phyloP scores from a whole-genome alignment of 257 asterid genomes.

The Agastache rugosa region DNA sequence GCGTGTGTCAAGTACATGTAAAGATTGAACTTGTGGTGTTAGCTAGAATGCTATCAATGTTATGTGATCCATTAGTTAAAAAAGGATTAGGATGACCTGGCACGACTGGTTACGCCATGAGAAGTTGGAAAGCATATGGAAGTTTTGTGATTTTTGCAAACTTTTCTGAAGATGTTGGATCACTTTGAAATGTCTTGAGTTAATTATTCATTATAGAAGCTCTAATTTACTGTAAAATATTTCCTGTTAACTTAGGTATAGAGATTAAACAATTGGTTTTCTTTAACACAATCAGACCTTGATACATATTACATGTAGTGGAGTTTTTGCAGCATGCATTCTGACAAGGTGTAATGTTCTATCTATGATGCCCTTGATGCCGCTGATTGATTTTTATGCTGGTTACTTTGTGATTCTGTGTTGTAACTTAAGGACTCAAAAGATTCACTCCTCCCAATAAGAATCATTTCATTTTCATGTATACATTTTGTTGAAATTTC shows the following conservation, averaged over 20 bases:
- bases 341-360: slow-evolving; percentile 7
- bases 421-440: not conserved
- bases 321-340: slow-evolving; percentile 10
- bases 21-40: too few relatives aligned
- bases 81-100: too few relatives aligned
- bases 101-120: too few relatives aligned
- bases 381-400: not conserved
- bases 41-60: too few relatives aligned
- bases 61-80: too few relatives aligned
- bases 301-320: not conserved
- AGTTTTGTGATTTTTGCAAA: slow-evolving; percentile 2
- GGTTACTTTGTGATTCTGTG: slow-evolving; percentile 20
- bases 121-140: slow-evolving; percentile 6
- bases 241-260: not conserved
- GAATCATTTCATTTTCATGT: not conserved
- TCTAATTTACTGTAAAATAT: not conserved
- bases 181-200: slow-evolving; percentile 5
- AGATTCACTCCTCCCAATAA: not conserved
- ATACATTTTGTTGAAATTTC: slow-evolving; percentile 9
- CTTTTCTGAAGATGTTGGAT: not conserved
- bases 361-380: slow-evolving; percentile 9
- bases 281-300: not conserved
- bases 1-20: too few relatives aligned
- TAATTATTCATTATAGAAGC: not conserved
- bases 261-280: not conserved